Percentiles rank a stretch among this genome's conserved stretches.
Evolutionary conservation across 306 rosid species (phyloP).

Genomic region (Castanea crenata): DNA sequence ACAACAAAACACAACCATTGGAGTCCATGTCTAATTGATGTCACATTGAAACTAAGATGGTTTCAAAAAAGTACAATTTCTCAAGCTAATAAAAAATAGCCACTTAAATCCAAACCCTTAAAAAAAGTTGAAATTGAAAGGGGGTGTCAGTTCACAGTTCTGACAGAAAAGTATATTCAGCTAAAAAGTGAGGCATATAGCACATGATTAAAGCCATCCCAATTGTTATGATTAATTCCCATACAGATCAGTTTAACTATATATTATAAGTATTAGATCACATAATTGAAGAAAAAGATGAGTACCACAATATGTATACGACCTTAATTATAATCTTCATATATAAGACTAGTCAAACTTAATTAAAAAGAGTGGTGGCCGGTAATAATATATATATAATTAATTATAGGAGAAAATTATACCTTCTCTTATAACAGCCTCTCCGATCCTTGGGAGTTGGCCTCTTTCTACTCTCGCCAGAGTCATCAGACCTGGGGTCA

Average conservation of each 20-base stretch:
- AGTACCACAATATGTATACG: no score
- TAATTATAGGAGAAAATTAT: not conserved
- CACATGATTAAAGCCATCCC: not conserved
- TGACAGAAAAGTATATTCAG: not conserved
- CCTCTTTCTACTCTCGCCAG: constrained; percentile 42
- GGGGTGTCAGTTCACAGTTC: no score
- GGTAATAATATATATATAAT: no score
- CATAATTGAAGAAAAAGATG: no score
- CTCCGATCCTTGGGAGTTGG: constrained; percentile 43
- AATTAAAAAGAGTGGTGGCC: no score
- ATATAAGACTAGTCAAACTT: no score
- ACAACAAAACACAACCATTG: not conserved
- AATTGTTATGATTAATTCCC: no score
- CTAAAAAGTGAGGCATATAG: not conserved
- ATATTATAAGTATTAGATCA: no score
- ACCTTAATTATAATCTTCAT: not conserved
- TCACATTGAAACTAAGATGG: no score
- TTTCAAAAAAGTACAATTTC: not conserved
- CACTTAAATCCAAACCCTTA: not conserved
- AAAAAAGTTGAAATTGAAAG: not conserved
- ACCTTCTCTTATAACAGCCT: constrained; percentile 85
- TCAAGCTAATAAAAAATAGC: not conserved
- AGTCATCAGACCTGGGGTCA: constrained; percentile 44
- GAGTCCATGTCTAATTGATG: not conserved
- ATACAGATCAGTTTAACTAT: no score